These are phyloP conservation scores for Cronartium ribicola DNA, from an alignment of 1,284 basidiomycete species.

Conservation along the genomic window DNA sequence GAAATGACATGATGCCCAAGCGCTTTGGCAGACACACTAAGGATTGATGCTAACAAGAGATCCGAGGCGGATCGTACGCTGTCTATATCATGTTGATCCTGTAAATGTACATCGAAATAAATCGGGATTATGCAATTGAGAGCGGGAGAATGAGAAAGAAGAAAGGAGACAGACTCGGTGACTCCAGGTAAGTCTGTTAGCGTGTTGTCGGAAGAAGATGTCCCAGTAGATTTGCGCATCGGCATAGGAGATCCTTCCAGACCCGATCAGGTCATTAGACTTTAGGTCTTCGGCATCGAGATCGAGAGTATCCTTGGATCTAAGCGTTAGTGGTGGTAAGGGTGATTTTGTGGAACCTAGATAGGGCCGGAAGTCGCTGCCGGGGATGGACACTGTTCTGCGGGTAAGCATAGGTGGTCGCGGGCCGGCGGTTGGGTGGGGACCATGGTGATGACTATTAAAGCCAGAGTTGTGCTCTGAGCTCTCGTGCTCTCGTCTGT, in stretches of 20 bases:
- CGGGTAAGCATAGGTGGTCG: not conserved
- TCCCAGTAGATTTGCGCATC: not conserved
- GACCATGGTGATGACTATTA: too few species aligned
- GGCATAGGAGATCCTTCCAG: not conserved
- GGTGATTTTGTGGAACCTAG: not conserved
- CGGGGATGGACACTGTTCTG: constrained; percentile 18
- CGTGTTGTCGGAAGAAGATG: constrained; percentile 14
- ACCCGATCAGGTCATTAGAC: not conserved
- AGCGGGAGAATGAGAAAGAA: not conserved
- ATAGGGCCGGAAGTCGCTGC: not conserved
- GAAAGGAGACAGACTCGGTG: not conserved
- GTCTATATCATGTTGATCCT: constrained; percentile 5
- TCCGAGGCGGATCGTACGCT: constrained; percentile 9
- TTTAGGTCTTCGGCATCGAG: not conserved
- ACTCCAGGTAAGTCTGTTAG: constrained; percentile 26
- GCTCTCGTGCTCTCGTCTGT: too few species aligned
- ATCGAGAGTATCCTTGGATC: too few species aligned
- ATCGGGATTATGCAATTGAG: not conserved
- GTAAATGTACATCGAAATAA: not conserved
- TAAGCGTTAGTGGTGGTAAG: not conserved
- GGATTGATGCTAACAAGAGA: constrained; percentile 7
- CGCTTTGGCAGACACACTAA: constrained; percentile 21
- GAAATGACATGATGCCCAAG: not conserved
- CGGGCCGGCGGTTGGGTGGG: too few species aligned
- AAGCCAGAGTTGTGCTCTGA: too few species aligned